Conservation (phyloP, 2,329 filamentous ascomycete species). For the Sporothrix pallida region DNA sequence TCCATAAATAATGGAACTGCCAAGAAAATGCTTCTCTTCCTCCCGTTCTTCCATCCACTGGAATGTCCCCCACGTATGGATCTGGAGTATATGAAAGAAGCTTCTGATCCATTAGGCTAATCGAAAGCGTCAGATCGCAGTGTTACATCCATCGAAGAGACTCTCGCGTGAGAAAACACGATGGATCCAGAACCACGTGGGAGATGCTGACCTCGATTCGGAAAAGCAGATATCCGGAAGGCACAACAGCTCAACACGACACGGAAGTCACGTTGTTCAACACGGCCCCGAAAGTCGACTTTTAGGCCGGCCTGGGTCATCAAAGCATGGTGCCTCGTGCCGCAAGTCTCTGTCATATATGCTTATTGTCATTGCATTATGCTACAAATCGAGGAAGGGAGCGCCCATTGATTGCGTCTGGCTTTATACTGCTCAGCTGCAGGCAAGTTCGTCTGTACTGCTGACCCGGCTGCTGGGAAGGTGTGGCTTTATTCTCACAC, state of each 20-base stretch:
- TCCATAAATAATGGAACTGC: not conserved
- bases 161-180: not conserved
- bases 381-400: not conserved
- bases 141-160: not conserved
- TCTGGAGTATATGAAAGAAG: not conserved
- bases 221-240: not conserved
- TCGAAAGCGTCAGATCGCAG: constrained; percentile 10
- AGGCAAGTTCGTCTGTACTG: not conserved
- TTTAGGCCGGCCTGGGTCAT: not conserved
- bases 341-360: not conserved
- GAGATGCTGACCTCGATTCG: not conserved
- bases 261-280: not conserved
- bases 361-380: not conserved
- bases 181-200: not conserved
- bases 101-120: constrained; percentile 26
- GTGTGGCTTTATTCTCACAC: not conserved
- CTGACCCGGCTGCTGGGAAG: not conserved
- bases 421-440: not conserved
- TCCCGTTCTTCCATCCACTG: not conserved
- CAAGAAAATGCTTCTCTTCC: not conserved
- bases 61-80: not conserved
- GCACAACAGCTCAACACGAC: not conserved
- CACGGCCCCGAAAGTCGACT: not conserved
- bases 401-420: not conserved
- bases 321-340: not conserved